phyloP scores from a whole-genome alignment of 108 stramenopile genomes.

The Seminavis robusta region DNA sequence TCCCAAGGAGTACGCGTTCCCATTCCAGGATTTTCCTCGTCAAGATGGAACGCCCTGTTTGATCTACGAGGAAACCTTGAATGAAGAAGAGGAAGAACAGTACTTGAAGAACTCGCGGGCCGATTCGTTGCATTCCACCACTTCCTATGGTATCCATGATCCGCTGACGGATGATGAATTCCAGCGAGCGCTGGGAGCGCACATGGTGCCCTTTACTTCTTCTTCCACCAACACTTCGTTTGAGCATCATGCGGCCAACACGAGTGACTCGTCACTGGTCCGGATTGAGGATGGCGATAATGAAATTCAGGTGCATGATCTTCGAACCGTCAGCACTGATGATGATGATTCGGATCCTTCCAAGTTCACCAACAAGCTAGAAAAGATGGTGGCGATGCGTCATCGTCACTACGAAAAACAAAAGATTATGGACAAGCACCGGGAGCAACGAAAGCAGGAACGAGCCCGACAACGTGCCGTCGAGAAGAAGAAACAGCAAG shows the following conservation, averaged over 20 bases:
- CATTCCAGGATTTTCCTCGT: conserved; percentile 60
- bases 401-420: conserved; percentile 12
- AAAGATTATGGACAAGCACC: too few species aligned
- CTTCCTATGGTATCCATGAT: not conserved
- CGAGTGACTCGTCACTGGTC: too few species aligned
- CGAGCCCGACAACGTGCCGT: conserved; percentile 1
- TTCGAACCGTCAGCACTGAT: too few species aligned
- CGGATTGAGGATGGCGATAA: too few species aligned
- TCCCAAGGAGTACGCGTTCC: conserved; percentile 34
- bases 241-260: too few species aligned
- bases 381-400: conserved; percentile 8
- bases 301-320: not conserved
- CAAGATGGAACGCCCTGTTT: conserved; percentile 66
- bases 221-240: not conserved
- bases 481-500: not conserved
- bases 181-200: too few species aligned
- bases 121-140: not conserved
- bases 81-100: not conserved
- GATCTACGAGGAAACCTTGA: conserved; percentile 32
- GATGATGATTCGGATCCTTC: not conserved
- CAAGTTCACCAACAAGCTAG: conserved; percentile 5
- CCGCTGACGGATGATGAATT: not conserved
- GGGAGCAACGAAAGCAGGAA: not conserved
- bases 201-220: not conserved
- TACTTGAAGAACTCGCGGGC: not conserved